A percentile compares a stretch with the other conserved stretches of the same genome.
phyloP scores from a whole-genome alignment of 2,329 filamentous ascomycete genomes.

The Penicillium sp. region DNA sequence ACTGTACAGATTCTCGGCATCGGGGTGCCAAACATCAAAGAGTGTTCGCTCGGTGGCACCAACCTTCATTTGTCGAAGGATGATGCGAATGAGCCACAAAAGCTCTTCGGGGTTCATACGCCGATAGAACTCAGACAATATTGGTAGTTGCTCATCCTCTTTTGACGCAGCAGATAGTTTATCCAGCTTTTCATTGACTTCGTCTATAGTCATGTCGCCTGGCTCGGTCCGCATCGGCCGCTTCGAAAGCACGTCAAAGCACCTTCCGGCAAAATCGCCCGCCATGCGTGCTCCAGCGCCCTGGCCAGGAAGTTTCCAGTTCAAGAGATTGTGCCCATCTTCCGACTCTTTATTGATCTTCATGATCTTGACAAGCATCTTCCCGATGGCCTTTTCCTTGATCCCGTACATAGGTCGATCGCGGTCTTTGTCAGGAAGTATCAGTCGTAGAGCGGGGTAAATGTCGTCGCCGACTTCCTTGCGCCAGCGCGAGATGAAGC shows the following conservation, averaged over 20 bases:
- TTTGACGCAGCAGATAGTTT: constrained; percentile 70
- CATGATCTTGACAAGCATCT: constrained; percentile 85
- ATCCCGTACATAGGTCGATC: constrained; percentile 90
- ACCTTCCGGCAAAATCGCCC: constrained; percentile 89
- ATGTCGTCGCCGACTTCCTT: constrained; percentile 87
- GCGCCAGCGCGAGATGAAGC: constrained; percentile 85
- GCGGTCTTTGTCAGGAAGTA: constrained; percentile 87
- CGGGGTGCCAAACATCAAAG: constrained; percentile 76
- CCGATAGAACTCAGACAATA: constrained; percentile 81
- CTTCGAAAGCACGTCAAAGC: constrained; percentile 82
- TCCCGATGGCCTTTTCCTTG: constrained; percentile 88
- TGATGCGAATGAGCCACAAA: constrained; percentile 91
- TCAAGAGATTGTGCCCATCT: constrained; percentile 78
- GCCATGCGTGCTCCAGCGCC: constrained; percentile 64
- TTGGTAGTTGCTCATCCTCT: constrained; percentile 78
- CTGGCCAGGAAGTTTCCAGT: constrained; percentile 87
- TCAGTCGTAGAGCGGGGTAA: constrained; percentile 87
- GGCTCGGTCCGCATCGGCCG: constrained; percentile 70
- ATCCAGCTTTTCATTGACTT: constrained; percentile 86
- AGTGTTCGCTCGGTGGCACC: constrained; percentile 85
- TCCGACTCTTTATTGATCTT: constrained; percentile 89
- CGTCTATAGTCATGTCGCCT: constrained; percentile 79
- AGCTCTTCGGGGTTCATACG: constrained; percentile 92
- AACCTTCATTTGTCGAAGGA: constrained; percentile 75
- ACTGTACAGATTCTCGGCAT: constrained; percentile 76